Evolutionary conservation across 768 basidiomycete genomes (phyloP).

Genomic region (Russula sp.): DNA sequence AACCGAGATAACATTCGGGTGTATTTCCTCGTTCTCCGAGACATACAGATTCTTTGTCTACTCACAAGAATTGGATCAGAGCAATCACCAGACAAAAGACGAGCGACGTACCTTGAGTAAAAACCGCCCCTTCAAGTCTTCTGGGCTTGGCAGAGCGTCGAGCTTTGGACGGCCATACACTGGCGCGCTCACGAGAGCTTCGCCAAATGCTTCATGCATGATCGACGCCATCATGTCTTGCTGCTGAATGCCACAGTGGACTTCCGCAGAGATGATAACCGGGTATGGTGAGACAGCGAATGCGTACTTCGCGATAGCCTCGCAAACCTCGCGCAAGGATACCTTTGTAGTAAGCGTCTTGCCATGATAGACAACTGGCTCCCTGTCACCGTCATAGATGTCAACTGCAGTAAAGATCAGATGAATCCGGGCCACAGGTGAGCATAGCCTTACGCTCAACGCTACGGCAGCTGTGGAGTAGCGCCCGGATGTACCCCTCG

Average conservation of each 20-base stretch:
- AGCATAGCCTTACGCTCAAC: conserved; percentile 67
- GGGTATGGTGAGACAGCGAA: conserved; percentile 90
- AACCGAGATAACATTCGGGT: conserved; percentile 32
- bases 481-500: conserved; percentile 88
- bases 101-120: conserved; percentile 62
- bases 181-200: conserved; percentile 43
- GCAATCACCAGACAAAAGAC: not conserved
- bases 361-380: conserved; percentile 86
- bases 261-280: conserved; percentile 87
- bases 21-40: conserved; percentile 34
- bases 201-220: conserved; percentile 58
- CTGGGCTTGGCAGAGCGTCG: conserved; percentile 74
- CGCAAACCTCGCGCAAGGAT: conserved; percentile 70
- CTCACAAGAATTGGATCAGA: not conserved
- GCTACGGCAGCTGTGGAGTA: conserved; percentile 86
- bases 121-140: conserved; percentile 70
- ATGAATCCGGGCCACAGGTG: not conserved
- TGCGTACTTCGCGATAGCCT: conserved; percentile 82
- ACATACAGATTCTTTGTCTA: conserved; percentile 78
- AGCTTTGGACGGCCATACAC: conserved; percentile 44
- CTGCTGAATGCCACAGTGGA: conserved; percentile 74
- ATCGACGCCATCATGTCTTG: conserved; percentile 77
- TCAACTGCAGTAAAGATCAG: conserved; percentile 54
- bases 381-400: conserved; percentile 80
- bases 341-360: conserved; percentile 84